These are phyloP conservation scores for Trichosporon faecale DNA, from an alignment of 1,284 basidiomycete species.

Conservation along the genomic window DNA sequence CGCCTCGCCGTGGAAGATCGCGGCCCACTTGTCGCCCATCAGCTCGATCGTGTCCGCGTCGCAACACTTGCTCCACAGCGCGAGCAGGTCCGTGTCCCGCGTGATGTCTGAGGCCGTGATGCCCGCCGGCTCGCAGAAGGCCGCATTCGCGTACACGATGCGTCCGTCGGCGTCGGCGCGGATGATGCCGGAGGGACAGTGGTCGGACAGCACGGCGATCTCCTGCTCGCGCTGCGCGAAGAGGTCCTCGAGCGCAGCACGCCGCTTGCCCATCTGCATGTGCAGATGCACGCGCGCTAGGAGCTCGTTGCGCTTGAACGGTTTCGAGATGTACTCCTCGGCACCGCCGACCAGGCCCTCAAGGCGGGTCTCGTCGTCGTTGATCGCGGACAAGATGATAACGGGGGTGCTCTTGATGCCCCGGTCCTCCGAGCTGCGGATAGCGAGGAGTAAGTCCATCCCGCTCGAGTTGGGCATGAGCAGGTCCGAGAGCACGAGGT, in stretches of 20 bases:
- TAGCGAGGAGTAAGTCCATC: constrained; percentile 20
- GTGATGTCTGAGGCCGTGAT: constrained; percentile 35
- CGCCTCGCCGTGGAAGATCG: constrained; percentile 12
- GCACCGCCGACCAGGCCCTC: constrained; percentile 44
- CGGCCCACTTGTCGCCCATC: constrained; percentile 22
- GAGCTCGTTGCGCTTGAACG: constrained; percentile 43
- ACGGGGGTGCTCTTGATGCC: constrained; percentile 21
- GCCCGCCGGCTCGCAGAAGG: constrained; percentile 37
- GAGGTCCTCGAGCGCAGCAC: constrained; percentile 27
- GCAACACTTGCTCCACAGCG: constrained; percentile 21
- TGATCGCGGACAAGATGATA: constrained; percentile 23
- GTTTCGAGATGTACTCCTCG: constrained; percentile 41
- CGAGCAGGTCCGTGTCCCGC: not conserved
- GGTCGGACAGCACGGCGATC: constrained; percentile 41
- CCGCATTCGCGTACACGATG: constrained; percentile 38
- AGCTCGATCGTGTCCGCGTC: constrained; percentile 12
- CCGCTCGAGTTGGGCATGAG: constrained; percentile 42
- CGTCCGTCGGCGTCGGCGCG: constrained; percentile 30
- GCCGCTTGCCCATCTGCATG: constrained; percentile 37
- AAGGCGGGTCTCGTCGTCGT: constrained; percentile 28
- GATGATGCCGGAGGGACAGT: constrained; percentile 44
- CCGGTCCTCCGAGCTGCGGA: constrained; percentile 13
- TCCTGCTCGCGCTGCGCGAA: constrained; percentile 36
- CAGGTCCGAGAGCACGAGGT: constrained; percentile 30
- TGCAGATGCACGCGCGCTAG: constrained; percentile 44